These are phyloP conservation scores for Nakazawaea peltata DNA, from an alignment of 805 yeast genomes.

Conservation along the genomic window DNA sequence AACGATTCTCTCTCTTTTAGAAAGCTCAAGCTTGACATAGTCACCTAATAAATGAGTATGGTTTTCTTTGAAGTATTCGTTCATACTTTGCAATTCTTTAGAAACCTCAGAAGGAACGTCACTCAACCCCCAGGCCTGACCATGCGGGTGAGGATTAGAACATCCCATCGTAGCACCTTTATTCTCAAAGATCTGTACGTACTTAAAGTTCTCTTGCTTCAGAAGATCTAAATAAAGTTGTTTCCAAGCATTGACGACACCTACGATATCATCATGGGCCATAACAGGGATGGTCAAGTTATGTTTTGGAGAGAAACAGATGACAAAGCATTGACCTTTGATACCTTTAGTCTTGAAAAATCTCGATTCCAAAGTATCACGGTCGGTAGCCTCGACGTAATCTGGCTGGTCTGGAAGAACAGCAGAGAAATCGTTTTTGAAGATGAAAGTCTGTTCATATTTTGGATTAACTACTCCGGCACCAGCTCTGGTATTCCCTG, in stretches of 20 bases:
- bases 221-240: constrained; percentile 37
- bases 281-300: constrained; percentile 58
- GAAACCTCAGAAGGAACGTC: constrained; percentile 59
- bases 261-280: constrained; percentile 32
- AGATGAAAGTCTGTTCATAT: constrained; percentile 49
- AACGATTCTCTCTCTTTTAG: constrained; percentile 44
- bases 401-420: constrained; percentile 52
- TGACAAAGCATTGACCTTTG: constrained; percentile 60
- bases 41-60: constrained; percentile 50
- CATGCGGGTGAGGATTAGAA: constrained; percentile 77
- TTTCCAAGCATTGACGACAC: constrained; percentile 58
- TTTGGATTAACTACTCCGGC: constrained; percentile 52
- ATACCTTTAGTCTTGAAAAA: constrained; percentile 51
- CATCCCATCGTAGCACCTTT: constrained; percentile 80
- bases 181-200: constrained; percentile 69
- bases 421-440: constrained; percentile 66
- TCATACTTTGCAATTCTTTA: constrained; percentile 45
- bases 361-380: constrained; percentile 25
- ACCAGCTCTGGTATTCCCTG: constrained; percentile 54
- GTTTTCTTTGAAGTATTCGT: constrained; percentile 34
- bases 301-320: constrained; percentile 68
- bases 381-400: constrained; percentile 15
- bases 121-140: constrained; percentile 73
- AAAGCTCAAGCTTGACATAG: constrained; percentile 48
- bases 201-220: constrained; percentile 31